Evolutionary conservation across 1,139 yeast species (phyloP).

Genomic region (Suhomyces chickasaworum): DNA sequence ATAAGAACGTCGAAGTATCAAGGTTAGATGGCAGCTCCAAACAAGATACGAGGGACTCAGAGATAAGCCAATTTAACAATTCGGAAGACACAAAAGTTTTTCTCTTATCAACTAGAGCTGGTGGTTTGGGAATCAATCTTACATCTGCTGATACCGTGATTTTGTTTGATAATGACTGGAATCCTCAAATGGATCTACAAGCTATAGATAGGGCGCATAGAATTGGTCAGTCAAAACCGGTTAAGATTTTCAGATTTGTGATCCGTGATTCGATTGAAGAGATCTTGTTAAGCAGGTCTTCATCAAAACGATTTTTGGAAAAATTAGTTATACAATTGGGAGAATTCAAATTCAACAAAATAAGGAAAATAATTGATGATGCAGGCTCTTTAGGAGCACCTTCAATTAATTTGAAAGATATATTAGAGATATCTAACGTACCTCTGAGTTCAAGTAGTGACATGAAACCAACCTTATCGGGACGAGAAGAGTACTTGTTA

Average conservation of each 20-base stretch:
- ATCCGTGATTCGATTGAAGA: constrained; percentile 83
- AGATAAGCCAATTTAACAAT: constrained; percentile 56
- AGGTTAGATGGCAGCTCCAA: constrained; percentile 78
- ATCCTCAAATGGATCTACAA: constrained; percentile 94
- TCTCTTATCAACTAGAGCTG: constrained; percentile 86
- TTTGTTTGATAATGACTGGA: constrained; percentile 93
- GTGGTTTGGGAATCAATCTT: constrained; percentile 89
- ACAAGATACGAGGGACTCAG: constrained; percentile 64
- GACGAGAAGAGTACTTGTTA: neutral
- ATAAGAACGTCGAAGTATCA: constrained; percentile 43
- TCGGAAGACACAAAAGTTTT: constrained; percentile 50
- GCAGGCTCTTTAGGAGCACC: constrained; percentile 13
- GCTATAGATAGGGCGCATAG: constrained; percentile 96
- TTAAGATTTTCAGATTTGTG: constrained; percentile 74
- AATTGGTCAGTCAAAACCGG: constrained; percentile 87
- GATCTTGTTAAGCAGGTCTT: constrained; percentile 72
- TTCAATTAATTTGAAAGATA: constrained; percentile 26
- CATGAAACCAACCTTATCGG: too few species aligned
- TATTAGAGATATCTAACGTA: constrained; percentile 34
- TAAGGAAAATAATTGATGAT: constrained; percentile 25
- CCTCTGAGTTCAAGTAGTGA: constrained; percentile 12
- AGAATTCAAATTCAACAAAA: constrained; percentile 58
- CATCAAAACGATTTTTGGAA: constrained; percentile 76
- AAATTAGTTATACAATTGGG: constrained; percentile 85
- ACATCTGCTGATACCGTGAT: constrained; percentile 89